Evolutionary conservation across 805 yeast genomes (phyloP), one percentile per base, ranked within the genome.

Genomic region (Metschnikowia arizonensis): DNA sequence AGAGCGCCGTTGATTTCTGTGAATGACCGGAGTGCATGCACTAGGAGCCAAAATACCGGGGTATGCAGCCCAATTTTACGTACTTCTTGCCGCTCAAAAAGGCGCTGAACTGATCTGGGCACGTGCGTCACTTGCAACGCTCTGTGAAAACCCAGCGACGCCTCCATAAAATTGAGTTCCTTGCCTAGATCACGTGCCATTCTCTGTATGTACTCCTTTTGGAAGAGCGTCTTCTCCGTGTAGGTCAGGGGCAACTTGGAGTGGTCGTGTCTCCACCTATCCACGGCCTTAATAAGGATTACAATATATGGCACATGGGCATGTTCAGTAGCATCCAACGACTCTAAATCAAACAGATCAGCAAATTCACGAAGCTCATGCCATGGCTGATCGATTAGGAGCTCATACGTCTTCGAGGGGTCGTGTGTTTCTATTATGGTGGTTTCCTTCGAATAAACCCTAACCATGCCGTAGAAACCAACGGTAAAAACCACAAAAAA

Each of bases 401-500:
- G 63, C 55, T 88, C 96, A 21, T 73, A 78, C 2, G 82, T 57
- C 7, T 76, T 68, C 59, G 67, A 81, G 0, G 82, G 80, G 60
- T 88, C 95, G 54, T 72, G 76, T 0, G 96, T 79, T 48, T 90
- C 90, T 12, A 88, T 65, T 2, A 87, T 77, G n/a, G 82, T 77
- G 7, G 79, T 79, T 53, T 82, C 88, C 23, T 57, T 61, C n/a
- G 76, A 60, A 26, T 77, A 64, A 3, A 84, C 57, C 33, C 81
- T 68, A 4, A 86, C 49, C 14, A 71, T 63, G 0, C 89, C 89
- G 58, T 80, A 86, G 53, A 83, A 83, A 0, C 95, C 95, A 18
- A 72, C 49, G 1, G 82, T 64, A 33, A 69, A 66, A 1, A 78
- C 69, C 4, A 72, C 60, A 2, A 87, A 58, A 6, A 84, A 57